Evolutionary conservation across 768 basidiomycete species (phyloP).

Genomic region (Leucogyrophana mollusca): DNA sequence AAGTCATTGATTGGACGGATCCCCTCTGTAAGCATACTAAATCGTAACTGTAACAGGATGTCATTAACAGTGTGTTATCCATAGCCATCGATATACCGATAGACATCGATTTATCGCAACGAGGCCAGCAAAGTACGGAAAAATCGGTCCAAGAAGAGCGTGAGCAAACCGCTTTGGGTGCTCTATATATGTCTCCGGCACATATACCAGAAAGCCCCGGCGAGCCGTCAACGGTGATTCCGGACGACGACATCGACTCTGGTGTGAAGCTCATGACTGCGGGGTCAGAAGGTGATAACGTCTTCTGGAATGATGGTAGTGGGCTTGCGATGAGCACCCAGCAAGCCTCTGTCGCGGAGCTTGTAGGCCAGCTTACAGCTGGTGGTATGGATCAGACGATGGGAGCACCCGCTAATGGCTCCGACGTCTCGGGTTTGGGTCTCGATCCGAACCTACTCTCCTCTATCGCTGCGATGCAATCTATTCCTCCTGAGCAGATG

Average conservation of each 20-base stretch:
- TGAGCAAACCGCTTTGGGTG: slow-evolving; percentile 73
- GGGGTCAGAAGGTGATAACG: slow-evolving; percentile 62
- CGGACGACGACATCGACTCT: slow-evolving; percentile 70
- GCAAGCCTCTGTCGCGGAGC: slow-evolving; percentile 60
- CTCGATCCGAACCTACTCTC: slow-evolving; percentile 43
- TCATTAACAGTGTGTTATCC: slow-evolving; percentile 14
- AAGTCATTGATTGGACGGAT: slow-evolving; percentile 84
- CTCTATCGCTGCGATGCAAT: slow-evolving; percentile 42
- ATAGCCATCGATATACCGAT: slow-evolving; percentile 64
- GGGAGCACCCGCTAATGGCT: slow-evolving; percentile 29
- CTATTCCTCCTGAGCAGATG: slow-evolving; percentile 58
- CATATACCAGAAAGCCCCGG: slow-evolving; percentile 80
- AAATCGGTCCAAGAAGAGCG: slow-evolving; percentile 70
- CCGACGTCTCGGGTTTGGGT: slow-evolving; percentile 29
- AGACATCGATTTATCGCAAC: slow-evolving; percentile 50
- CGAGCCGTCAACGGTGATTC: slow-evolving; percentile 58
- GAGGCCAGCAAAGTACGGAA: slow-evolving; percentile 71
- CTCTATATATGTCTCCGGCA: slow-evolving; percentile 65
- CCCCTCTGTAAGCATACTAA: slow-evolving; percentile 62
- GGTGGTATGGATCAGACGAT: slow-evolving; percentile 41
- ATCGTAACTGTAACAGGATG: slow-evolving; percentile 16
- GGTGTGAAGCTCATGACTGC: slow-evolving; percentile 64
- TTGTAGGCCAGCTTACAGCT: slow-evolving; percentile 62
- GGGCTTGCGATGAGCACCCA: slow-evolving; percentile 23
- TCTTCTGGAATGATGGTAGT: slow-evolving; percentile 57